phyloP scores from a whole-genome alignment of 2,329 filamentous ascomycete genomes.

The Fusarium sp. region DNA sequence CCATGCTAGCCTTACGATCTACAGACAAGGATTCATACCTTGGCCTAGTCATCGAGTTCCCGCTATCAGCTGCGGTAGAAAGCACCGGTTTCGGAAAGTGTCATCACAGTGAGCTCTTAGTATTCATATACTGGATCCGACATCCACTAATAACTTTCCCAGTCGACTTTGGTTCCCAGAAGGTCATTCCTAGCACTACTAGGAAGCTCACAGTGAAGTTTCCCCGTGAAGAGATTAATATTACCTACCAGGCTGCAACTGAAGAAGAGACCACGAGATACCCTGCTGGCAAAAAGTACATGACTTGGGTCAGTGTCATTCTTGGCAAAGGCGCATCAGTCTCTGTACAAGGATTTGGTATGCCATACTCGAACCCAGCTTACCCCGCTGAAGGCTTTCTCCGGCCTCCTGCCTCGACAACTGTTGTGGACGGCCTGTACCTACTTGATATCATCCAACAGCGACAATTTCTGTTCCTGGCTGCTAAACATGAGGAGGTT shows the following conservation, averaged over 20 bases:
- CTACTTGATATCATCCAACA: background rate
- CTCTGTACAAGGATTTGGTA: background rate
- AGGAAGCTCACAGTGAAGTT: background rate
- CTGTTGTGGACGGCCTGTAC: background rate
- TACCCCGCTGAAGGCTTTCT: background rate
- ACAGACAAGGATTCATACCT: background rate
- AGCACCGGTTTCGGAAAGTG: background rate
- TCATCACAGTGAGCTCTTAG: background rate
- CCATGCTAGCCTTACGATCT: accelerated
- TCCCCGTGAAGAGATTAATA: background rate
- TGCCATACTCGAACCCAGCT: background rate
- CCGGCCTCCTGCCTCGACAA: background rate
- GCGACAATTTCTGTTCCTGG: background rate
- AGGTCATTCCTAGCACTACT: background rate
- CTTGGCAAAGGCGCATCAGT: background rate
- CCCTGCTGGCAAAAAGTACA: background rate
- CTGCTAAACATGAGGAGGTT: background rate
- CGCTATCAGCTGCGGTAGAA: background rate
- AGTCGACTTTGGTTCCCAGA: background rate
- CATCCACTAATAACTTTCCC: background rate
- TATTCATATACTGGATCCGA: accelerated
- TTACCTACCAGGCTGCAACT: background rate
- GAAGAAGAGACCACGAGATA: background rate
- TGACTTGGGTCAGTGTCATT: background rate
- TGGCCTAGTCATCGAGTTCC: background rate